Percentiles rank a stretch among this genome's conserved stretches.
phyloP scores from a whole-genome alignment of 179 eudicot species.

The Silene vulgaris region DNA sequence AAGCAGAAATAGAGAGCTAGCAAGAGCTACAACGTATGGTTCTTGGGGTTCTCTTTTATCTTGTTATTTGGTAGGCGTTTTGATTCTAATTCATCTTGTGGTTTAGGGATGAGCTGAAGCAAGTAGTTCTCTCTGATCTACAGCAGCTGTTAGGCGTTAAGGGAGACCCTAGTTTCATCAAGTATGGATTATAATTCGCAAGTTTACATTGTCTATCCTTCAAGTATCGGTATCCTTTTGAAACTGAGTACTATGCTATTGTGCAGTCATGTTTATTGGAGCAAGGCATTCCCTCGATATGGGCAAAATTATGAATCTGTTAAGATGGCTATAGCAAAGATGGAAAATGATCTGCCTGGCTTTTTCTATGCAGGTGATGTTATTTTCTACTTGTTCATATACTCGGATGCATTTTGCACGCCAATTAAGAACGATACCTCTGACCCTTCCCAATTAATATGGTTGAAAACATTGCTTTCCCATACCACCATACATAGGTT shows the following conservation, averaged over 20 bases:
- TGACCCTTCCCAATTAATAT: not conserved
- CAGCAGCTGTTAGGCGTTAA: conserved; percentile 69
- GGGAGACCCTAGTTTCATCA: conserved; percentile 67
- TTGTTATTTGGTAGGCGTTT: not conserved
- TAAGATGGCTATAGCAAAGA: conserved; percentile 61
- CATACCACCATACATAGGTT: not conserved
- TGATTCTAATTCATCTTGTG: not conserved
- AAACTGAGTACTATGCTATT: not conserved
- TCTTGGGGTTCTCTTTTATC: not conserved
- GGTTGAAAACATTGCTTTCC: not conserved
- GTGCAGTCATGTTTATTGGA: conserved; percentile 78
- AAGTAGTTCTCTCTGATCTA: conserved; percentile 76
- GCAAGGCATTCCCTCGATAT: conserved; percentile 83
- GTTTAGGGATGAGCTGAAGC: conserved; percentile 80
- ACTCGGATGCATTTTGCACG: not conserved
- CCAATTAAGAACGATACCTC: not conserved
- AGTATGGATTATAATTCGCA: conserved; percentile 39
- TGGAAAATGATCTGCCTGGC: conserved; percentile 88
- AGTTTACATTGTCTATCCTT: conserved; percentile 16
- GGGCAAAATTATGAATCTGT: conserved; percentile 71
- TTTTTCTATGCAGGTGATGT: conserved; percentile 81
- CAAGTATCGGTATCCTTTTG: not conserved
- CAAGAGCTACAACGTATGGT: conserved; percentile 76
- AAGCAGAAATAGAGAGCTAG: conserved; percentile 79
- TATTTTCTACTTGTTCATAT: not conserved